Conservation (phyloP, 2,329 filamentous ascomycete genomes). For the Daldinia sp. region DNA sequence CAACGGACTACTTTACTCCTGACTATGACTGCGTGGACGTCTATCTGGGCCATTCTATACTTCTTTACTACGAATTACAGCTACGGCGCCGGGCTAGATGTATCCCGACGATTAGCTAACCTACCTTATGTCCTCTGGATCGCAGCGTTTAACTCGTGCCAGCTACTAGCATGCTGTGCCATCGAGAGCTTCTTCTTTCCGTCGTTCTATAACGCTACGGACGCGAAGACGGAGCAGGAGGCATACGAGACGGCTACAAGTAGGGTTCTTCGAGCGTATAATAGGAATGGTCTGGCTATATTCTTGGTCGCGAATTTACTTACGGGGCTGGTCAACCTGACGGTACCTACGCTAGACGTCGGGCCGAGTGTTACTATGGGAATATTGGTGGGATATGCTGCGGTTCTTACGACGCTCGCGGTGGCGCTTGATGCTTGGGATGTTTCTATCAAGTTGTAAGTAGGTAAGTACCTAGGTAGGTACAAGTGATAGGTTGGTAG, state of each 20-base stretch:
- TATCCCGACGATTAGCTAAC: slow-evolving; percentile 91
- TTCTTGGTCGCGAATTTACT: slow-evolving; percentile 90
- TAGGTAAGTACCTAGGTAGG: slow-evolving; percentile 2
- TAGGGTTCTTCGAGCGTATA: slow-evolving; percentile 81
- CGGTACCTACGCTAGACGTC: slow-evolving; percentile 80
- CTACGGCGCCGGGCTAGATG: slow-evolving; percentile 76
- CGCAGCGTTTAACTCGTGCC: slow-evolving; percentile 86
- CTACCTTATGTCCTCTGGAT: slow-evolving; percentile 94
- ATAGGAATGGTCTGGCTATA: slow-evolving; percentile 84
- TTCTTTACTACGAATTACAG: slow-evolving; percentile 70
- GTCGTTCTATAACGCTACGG: slow-evolving; percentile 66
- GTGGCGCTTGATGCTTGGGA: slow-evolving; percentile 70
- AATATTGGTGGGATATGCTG: slow-evolving; percentile 78
- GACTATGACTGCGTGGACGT: slow-evolving; percentile 70
- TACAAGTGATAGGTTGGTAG: neutral
- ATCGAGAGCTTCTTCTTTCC: slow-evolving; percentile 85
- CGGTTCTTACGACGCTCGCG: slow-evolving; percentile 71
- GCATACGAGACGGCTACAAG: slow-evolving; percentile 77
- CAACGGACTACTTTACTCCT: slow-evolving; percentile 67
- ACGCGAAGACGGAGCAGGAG: slow-evolving; percentile 66
- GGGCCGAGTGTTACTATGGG: slow-evolving; percentile 71
- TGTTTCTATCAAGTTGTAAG: slow-evolving; percentile 74
- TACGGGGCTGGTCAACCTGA: slow-evolving; percentile 90
- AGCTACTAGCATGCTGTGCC: slow-evolving; percentile 79
- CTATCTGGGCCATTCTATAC: slow-evolving; percentile 76